Evolutionary conservation across 768 basidiomycete species (phyloP).

Genomic region (Termitomyces sp.): DNA sequence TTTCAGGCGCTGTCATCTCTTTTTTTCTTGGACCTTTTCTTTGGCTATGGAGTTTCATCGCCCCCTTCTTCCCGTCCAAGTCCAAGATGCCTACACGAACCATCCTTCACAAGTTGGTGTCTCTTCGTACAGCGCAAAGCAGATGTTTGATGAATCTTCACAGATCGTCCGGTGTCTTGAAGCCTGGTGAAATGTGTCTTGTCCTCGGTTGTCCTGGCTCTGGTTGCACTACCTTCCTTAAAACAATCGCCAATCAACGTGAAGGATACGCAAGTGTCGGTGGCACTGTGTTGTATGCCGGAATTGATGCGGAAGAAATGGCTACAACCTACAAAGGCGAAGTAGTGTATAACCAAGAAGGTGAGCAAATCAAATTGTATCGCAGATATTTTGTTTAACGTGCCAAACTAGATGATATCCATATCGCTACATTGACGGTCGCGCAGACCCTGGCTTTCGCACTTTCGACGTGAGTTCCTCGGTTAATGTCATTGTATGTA

Average conservation of each 20-base stretch:
- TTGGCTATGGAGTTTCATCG: conserved; percentile 41
- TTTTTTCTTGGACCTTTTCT: conserved; percentile 54
- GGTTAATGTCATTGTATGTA: background rate
- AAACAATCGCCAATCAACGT: conserved; percentile 76
- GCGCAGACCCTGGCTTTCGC: conserved; percentile 74
- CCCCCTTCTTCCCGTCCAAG: conserved; percentile 36
- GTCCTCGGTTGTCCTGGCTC: conserved; percentile 81
- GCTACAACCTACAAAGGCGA: conserved; percentile 74
- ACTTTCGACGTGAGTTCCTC: conserved; percentile 46
- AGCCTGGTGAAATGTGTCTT: conserved; percentile 85
- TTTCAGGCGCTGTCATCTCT: conserved; percentile 45
- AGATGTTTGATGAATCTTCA: background rate
- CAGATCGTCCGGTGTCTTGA: conserved; percentile 65
- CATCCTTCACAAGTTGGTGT: conserved; percentile 55
- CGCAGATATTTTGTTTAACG: conserved; percentile 3
- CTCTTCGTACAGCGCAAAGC: background rate
- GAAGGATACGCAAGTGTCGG: conserved; percentile 57
- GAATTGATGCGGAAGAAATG: conserved; percentile 76
- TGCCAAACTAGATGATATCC: conserved; percentile 59
- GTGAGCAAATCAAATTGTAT: conserved; percentile 25
- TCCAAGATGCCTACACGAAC: conserved; percentile 40
- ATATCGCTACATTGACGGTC: conserved; percentile 80
- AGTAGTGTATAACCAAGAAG: conserved; percentile 77
- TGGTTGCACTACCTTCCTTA: conserved; percentile 86
- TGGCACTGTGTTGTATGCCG: conserved; percentile 81